Base-by-base conservation (phyloP, 768 basidiomycete genomes). In the Mycena polygramma region DNA sequence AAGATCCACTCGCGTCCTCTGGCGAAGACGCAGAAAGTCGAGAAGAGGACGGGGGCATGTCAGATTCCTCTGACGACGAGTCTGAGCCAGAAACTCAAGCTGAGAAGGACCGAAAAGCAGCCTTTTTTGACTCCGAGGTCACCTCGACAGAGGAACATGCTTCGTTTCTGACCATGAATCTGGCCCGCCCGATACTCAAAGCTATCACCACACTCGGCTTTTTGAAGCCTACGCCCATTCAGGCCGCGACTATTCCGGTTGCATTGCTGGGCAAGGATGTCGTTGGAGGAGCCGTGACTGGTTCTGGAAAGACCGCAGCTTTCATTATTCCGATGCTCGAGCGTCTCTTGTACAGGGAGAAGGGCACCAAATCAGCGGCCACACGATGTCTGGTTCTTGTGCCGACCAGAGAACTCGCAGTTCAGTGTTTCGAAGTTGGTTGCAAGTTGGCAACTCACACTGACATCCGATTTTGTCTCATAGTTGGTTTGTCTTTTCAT, bases 241-340 rank as follows among this genome's bases (percentile, higher is more conserved):
- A 99, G 81, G 91, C 94, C 2, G 91, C 94, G 51, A 93, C 97
- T 15, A 95, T 99, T 63, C 98, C 98, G 20, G 91, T 96, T 51
- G 97, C 96, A 26, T 88, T 99, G 22, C 79, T 97, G 26, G 98
- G 98, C 59, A 96, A 98, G 78, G 98, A 99, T 79, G 88, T 99
- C 45, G 96, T 99, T 62, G 98, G 97, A 39, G 92, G 90, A 68
- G 97, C 98, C 22, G 94, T 97, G 20, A 99, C 98, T 20, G 98
- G 98, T 70, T 98, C 96, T 7, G 98, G 98, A 69, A 99, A 99
- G 85, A 99, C 98, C 1, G 97, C 96, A 13, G 98, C 98, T 2
- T 99, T 99, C 82, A 92, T 93, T 76, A 91, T 99, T 68, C 98
- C 98, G 48, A 93, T 97, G 82, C 80, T 97, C 58, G 98, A 99